These are phyloP conservation scores for Hericium coralloides DNA, from an alignment of 768 basidiomycete species.

Conservation along the genomic window DNA sequence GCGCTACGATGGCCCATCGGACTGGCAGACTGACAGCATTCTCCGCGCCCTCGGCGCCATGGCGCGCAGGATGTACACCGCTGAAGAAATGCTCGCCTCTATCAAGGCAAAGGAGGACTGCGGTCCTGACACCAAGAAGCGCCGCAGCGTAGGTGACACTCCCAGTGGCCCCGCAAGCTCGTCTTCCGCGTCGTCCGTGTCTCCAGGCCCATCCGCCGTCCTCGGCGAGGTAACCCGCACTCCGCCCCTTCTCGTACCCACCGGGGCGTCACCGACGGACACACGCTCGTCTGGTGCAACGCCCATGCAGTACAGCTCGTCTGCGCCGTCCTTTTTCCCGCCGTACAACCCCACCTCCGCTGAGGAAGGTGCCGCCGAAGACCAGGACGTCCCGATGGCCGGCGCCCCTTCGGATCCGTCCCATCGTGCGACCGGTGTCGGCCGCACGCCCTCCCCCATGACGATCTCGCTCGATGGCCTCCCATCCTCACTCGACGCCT, in stretches of 20 bases:
- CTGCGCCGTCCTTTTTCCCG: constrained; percentile 7
- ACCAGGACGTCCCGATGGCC: constrained; percentile 11
- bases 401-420: constrained; percentile 4
- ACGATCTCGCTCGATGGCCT: constrained; percentile 12
- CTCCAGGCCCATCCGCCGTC: not conserved
- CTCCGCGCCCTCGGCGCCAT: constrained; percentile 11
- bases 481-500: not conserved
- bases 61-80: constrained; percentile 15
- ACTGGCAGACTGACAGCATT: constrained; percentile 12
- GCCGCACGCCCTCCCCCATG: constrained; percentile 10
- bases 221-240: not conserved
- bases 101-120: constrained; percentile 13
- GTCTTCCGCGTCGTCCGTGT: constrained; percentile 5
- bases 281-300: constrained; percentile 8
- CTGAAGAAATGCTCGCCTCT: constrained; percentile 12
- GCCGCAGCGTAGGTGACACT: constrained; percentile 15
- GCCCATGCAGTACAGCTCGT: constrained; percentile 2
- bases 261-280: not conserved
- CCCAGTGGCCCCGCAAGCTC: constrained; percentile 2
- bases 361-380: not conserved
- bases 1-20: constrained; percentile 13
- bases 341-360: constrained; percentile 1
- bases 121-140: constrained; percentile 14
- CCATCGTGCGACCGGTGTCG: not conserved
- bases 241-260: not conserved